Percentiles rank a stretch among this genome's conserved stretches.
Evolutionary conservation across 179 eudicot genomes (phyloP).

Genomic region (Carnegiea gigantea): DNA sequence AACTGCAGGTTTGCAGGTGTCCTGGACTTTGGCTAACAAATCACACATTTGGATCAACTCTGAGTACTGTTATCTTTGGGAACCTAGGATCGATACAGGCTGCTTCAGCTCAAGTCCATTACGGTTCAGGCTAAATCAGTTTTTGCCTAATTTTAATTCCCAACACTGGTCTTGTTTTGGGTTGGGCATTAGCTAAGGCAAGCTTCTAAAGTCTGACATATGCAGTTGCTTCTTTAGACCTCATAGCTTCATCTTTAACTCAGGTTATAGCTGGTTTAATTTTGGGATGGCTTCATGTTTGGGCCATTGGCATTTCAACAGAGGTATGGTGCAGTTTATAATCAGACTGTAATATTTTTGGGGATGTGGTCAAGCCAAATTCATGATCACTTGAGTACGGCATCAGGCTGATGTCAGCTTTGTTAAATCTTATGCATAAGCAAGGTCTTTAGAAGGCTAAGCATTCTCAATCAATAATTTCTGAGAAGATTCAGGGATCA

Average conservation of each 20-base stretch:
- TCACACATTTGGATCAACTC: neutral
- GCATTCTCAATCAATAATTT: too few species aligned
- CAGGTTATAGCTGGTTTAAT: neutral
- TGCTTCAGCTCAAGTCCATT: neutral
- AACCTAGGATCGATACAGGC: neutral
- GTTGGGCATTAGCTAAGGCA: neutral
- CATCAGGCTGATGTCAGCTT: neutral
- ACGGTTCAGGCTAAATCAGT: neutral
- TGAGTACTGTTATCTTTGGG: neutral
- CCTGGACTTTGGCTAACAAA: too few species aligned
- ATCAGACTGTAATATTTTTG: neutral
- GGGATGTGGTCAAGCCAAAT: neutral
- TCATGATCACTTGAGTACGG: neutral
- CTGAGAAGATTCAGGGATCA: neutral
- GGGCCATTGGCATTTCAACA: neutral
- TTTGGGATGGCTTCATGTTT: neutral
- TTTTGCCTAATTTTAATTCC: neutral
- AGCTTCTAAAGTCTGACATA: neutral
- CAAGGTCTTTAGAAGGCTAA: too few species aligned
- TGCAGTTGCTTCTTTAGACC: too few species aligned
- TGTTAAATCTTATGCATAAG: too few species aligned
- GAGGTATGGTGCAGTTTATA: neutral
- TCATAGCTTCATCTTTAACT: neutral
- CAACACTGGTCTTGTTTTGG: neutral
- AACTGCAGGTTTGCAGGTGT: neutral